phyloP scores from a whole-genome alignment of 73 alveolate genomes.

The Blepharisma japonicum region DNA sequence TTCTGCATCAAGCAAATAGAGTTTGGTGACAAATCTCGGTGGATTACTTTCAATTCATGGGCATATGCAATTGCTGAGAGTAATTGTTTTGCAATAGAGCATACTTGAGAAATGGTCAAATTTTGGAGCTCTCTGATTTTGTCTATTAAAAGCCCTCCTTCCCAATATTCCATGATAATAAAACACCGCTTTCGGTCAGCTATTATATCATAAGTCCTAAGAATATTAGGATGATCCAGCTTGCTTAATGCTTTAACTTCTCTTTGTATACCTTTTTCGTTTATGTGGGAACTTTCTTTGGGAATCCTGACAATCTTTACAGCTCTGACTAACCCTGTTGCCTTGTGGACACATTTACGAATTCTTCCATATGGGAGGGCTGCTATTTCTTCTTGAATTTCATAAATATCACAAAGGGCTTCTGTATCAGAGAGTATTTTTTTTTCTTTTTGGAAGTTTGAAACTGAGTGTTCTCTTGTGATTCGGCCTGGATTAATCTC shows the following conservation, averaged over 20 bases:
- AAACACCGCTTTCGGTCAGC: neutral
- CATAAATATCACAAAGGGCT: neutral
- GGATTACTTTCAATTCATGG: neutral
- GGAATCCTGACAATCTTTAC: neutral
- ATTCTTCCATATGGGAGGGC: neutral
- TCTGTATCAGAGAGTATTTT: neutral
- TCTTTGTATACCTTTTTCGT: neutral
- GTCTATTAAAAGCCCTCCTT: neutral
- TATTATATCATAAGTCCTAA: neutral
- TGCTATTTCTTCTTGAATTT: neutral
- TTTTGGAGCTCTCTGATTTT: neutral
- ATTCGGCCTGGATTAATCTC: no score
- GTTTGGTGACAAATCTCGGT: neutral
- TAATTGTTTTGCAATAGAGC: neutral
- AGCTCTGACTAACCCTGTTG: neutral
- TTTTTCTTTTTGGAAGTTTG: neutral
- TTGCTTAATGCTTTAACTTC: conserved; percentile 1
- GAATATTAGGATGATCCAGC: neutral
- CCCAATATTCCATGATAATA: conserved; percentile 15
- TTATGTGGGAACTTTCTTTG: neutral
- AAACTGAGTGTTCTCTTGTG: no score
- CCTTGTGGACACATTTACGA: neutral
- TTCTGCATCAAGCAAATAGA: neutral
- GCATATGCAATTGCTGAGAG: neutral
- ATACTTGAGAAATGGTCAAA: neutral